These are phyloP conservation scores for Penicillium goetzii DNA, from an alignment of 495 filamentous ascomycete genomes.

Conservation along the genomic window DNA sequence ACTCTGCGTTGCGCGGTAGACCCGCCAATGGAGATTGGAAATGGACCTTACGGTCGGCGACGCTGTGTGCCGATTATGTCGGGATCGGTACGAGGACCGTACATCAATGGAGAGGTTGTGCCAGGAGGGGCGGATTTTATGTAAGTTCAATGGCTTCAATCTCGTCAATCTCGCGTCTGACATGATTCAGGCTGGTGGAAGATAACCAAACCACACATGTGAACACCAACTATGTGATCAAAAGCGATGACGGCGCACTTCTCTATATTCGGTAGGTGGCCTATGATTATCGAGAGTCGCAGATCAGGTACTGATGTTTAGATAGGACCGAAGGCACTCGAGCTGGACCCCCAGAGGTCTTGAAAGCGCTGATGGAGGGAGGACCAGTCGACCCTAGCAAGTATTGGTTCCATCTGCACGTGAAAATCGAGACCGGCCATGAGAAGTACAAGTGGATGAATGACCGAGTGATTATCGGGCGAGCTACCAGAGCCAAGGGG, in stretches of 20 bases:
- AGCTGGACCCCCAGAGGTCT: slow-evolving; percentile 34
- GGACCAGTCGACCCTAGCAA: slow-evolving; percentile 31
- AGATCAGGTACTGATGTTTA: background rate
- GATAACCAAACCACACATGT: slow-evolving; percentile 36
- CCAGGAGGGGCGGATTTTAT: slow-evolving; percentile 40
- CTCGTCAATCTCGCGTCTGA: background rate
- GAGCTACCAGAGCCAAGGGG: slow-evolving; percentile 33
- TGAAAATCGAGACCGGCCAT: slow-evolving; percentile 38
- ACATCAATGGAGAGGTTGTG: slow-evolving; percentile 34
- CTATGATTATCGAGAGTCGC: background rate
- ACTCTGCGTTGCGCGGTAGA: slow-evolving; percentile 35
- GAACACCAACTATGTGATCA: slow-evolving; percentile 38
- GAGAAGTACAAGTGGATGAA: slow-evolving; percentile 43
- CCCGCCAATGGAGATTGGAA: slow-evolving; percentile 36
- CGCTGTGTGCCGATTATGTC: slow-evolving; percentile 37
- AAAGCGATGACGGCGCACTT: slow-evolving; percentile 35
- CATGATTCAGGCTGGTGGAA: slow-evolving; percentile 31
- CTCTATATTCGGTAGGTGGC: slow-evolving; percentile 33
- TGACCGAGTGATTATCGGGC: slow-evolving; percentile 37
- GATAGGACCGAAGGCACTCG: slow-evolving; percentile 35
- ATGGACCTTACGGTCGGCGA: slow-evolving; percentile 36
- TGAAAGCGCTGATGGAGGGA: slow-evolving; percentile 37
- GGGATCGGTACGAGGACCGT: slow-evolving; percentile 29
- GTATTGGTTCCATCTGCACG: slow-evolving; percentile 41
- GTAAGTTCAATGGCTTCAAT: slow-evolving; percentile 14